A percentile compares a stretch with the other conserved stretches of the same genome.
Evolutionary conservation across 1,284 basidiomycete species (phyloP).

Genomic region (Moesziomyces parantarcticus): DNA sequence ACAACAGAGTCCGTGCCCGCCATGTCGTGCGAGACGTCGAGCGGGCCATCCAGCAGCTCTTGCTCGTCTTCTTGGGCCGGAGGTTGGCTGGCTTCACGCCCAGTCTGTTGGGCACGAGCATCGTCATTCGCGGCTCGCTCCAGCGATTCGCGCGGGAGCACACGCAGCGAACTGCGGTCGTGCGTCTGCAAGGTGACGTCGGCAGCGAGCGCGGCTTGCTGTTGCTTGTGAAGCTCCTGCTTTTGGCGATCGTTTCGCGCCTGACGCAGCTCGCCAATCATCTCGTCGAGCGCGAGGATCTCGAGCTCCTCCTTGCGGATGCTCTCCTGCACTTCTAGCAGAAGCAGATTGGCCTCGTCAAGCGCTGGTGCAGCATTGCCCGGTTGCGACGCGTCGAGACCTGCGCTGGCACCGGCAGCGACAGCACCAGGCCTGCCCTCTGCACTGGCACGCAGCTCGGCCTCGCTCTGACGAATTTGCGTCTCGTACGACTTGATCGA

Average conservation of each 20-base stretch:
- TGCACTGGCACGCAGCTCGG: slow-evolving; percentile 24
- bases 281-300: slow-evolving; percentile 63
- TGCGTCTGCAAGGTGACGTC: slow-evolving; percentile 15
- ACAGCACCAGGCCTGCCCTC: slow-evolving; percentile 16
- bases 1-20: neutral
- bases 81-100: neutral
- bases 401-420: neutral
- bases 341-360: slow-evolving; percentile 20
- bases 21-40: slow-evolving; percentile 9
- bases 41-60: slow-evolving; percentile 15
- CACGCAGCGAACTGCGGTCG: slow-evolving; percentile 12
- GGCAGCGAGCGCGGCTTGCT: slow-evolving; percentile 14
- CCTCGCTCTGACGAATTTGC: slow-evolving; percentile 42
- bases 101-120: slow-evolving; percentile 2
- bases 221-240: slow-evolving; percentile 30
- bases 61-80: slow-evolving; percentile 6
- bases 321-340: slow-evolving; percentile 37
- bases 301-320: slow-evolving; percentile 64
- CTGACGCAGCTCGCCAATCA: slow-evolving; percentile 55
- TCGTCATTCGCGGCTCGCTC: slow-evolving; percentile 1
- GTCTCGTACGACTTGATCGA: slow-evolving; percentile 42
- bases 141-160: slow-evolving; percentile 18
- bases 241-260: slow-evolving; percentile 26
- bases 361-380: slow-evolving; percentile 4
- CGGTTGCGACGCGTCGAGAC: slow-evolving; percentile 6